Percentiles rank a stretch among this genome's conserved stretches.
These are phyloP conservation scores for Suillus occidentalis DNA, from an alignment of 768 basidiomycete species.

Conservation along the genomic window DNA sequence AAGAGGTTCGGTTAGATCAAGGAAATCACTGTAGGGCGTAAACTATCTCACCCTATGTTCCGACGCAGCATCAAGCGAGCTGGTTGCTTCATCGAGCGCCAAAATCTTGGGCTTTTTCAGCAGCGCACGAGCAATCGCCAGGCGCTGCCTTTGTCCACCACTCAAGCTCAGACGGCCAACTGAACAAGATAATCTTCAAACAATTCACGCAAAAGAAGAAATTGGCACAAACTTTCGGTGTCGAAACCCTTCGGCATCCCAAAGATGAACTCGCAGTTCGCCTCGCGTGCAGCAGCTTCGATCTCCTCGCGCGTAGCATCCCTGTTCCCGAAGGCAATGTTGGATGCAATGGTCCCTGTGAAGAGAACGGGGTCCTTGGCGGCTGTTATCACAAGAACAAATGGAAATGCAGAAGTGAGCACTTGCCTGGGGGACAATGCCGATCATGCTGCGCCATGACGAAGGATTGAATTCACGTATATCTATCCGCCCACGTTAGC, in stretches of 20 bases:
- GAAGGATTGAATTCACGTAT: conserved; percentile 83
- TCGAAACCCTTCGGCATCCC: conserved; percentile 93
- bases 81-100: conserved; percentile 88
- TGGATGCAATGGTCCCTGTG: conserved; percentile 90
- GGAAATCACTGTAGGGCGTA: background rate
- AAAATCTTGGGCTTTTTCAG: conserved; percentile 87
- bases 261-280: conserved; percentile 97
- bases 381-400: background rate
- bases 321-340: conserved; percentile 86
- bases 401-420: background rate
- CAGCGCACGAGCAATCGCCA: conserved; percentile 84
- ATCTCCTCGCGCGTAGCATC: conserved; percentile 79
- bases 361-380: conserved; percentile 79
- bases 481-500: conserved; percentile 45
- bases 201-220: conserved; percentile 2
- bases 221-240: conserved; percentile 68
- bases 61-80: conserved; percentile 84
- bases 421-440: conserved; percentile 84
- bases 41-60: conserved; percentile 62
- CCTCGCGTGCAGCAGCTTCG: conserved; percentile 83
- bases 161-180: conserved; percentile 31
- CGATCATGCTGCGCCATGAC: conserved; percentile 87
- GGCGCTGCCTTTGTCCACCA: conserved; percentile 79
- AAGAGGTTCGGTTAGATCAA: background rate
- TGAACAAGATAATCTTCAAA: conserved; percentile 37